Evolutionary conservation across 139 green algal species (phyloP).

Genomic region (Chlorella sp.): DNA sequence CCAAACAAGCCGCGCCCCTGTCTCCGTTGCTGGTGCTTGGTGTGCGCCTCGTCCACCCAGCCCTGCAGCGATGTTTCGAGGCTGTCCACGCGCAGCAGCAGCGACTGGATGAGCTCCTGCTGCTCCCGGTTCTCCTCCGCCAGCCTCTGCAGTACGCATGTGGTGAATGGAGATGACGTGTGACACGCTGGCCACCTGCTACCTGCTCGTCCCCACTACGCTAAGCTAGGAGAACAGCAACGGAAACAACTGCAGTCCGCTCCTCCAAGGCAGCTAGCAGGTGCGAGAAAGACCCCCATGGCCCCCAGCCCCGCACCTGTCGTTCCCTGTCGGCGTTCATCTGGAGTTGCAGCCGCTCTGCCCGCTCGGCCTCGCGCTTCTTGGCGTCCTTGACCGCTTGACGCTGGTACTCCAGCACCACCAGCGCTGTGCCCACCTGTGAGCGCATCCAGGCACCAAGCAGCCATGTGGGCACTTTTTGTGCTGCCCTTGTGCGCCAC

Average conservation of each 20-base stretch:
- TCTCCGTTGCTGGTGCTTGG: background rate
- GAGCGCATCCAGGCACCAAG: background rate
- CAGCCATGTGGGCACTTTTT: background rate
- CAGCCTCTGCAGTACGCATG: constrained; percentile 31
- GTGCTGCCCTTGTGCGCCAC: background rate
- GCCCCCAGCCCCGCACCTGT: too few relatives aligned
- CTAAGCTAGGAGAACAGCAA: too few relatives aligned
- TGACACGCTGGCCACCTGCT: too few relatives aligned
- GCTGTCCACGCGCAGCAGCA: constrained; percentile 31
- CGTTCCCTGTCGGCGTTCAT: constrained; percentile 28
- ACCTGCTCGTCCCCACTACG: too few relatives aligned
- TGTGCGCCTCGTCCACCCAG: constrained; percentile 7
- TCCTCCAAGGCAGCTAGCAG: background rate
- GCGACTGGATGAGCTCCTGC: constrained; percentile 29
- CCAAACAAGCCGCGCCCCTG: constrained; percentile 9
- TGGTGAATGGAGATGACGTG: background rate
- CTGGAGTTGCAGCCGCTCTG: constrained; percentile 24
- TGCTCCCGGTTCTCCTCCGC: constrained; percentile 40
- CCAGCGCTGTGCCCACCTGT: constrained; percentile 43
- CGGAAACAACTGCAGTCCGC: background rate
- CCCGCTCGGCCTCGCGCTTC: constrained; percentile 36
- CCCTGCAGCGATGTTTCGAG: constrained; percentile 29
- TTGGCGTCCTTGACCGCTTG: constrained; percentile 43
- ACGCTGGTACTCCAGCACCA: constrained; percentile 47
- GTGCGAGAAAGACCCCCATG: too few relatives aligned